Conservation (phyloP, 2,329 filamentous ascomycete genomes). For the Aspergillus oerlinghausenensis region DNA sequence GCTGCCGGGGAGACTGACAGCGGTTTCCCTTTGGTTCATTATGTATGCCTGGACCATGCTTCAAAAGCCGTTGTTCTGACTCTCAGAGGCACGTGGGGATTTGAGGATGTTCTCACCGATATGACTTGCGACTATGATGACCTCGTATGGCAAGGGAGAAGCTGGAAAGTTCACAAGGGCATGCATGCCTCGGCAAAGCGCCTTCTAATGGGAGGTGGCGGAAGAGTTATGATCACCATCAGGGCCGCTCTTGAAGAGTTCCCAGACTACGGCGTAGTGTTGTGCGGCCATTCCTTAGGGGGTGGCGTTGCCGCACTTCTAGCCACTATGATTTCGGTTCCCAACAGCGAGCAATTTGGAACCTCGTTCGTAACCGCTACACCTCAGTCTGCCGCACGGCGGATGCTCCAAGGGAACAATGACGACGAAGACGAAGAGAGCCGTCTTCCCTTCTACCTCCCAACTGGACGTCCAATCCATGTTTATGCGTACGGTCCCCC, state of each 20-base stretch:
- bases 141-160: constrained; percentile 53
- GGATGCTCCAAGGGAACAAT: constrained; percentile 33
- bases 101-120: constrained; percentile 69
- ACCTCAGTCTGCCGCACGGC: constrained; percentile 30
- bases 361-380: constrained; percentile 61
- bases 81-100: constrained; percentile 66
- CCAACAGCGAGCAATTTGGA: constrained; percentile 45
- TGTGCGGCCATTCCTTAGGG: constrained; percentile 66
- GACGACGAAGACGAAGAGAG: constrained; percentile 14
- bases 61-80: constrained; percentile 69
- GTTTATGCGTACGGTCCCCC: constrained; percentile 76
- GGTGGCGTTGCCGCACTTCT: constrained; percentile 66
- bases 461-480: constrained; percentile 66
- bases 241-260: constrained; percentile 63
- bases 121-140: constrained; percentile 71
- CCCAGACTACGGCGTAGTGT: constrained; percentile 64
- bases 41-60: constrained; percentile 66
- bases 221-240: constrained; percentile 62
- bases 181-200: constrained; percentile 67
- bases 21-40: constrained; percentile 67
- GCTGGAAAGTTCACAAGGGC: constrained; percentile 69
- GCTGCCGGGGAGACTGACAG: constrained; percentile 60
- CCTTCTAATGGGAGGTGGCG: constrained; percentile 63
- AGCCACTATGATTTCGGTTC: constrained; percentile 66
- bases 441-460: constrained; percentile 48